Conservation (phyloP, 2,329 filamentous ascomycete species). For the Gyromitra esculenta region DNA sequence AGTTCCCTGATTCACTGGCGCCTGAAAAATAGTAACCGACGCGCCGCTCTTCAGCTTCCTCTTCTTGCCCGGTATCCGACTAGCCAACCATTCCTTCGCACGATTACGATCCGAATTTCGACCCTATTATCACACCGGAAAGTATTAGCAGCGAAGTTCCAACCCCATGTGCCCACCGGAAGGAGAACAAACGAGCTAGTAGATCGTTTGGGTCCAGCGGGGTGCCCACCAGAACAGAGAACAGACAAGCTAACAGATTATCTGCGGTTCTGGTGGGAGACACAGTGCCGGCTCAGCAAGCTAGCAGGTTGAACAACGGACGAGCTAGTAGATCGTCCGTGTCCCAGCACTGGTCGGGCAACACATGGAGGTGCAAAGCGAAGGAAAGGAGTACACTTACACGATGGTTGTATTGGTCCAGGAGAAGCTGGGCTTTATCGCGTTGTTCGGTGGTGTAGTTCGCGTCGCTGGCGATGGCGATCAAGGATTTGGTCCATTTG, state of each 20-base stretch:
- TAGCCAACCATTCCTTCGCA: constrained; percentile 21
- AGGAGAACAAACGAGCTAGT: constrained; percentile 22
- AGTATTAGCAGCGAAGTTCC: constrained; percentile 1
- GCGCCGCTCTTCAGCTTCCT: constrained; percentile 24
- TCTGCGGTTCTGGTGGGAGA: not conserved
- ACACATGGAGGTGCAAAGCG: not conserved
- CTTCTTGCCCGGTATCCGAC: constrained; percentile 7
- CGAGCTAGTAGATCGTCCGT: constrained; percentile 25
- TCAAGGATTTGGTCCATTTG: constrained; percentile 24
- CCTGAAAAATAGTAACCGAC: constrained; percentile 29
- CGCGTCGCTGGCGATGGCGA: constrained; percentile 15
- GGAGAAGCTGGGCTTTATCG: constrained; percentile 23
- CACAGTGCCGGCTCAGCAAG: constrained; percentile 29
- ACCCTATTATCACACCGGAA: constrained; percentile 1
- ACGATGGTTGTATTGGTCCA: constrained; percentile 5
- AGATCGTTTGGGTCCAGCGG: constrained; percentile 22
- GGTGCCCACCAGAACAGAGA: constrained; percentile 8
- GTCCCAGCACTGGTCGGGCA: constrained; percentile 21
- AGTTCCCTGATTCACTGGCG: constrained; percentile 11
- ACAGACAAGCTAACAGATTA: constrained; percentile 1
- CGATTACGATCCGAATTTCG: constrained; percentile 28
- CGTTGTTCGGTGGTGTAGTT: constrained; percentile 10
- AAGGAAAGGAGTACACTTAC: not conserved
- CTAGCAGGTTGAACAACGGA: constrained; percentile 24
- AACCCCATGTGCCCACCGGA: constrained; percentile 8